Percentiles rank a stretch among this genome's conserved stretches.
Evolutionary conservation across 1,139 yeast species (phyloP).

Genomic region (Yamadazyma aaseri): DNA sequence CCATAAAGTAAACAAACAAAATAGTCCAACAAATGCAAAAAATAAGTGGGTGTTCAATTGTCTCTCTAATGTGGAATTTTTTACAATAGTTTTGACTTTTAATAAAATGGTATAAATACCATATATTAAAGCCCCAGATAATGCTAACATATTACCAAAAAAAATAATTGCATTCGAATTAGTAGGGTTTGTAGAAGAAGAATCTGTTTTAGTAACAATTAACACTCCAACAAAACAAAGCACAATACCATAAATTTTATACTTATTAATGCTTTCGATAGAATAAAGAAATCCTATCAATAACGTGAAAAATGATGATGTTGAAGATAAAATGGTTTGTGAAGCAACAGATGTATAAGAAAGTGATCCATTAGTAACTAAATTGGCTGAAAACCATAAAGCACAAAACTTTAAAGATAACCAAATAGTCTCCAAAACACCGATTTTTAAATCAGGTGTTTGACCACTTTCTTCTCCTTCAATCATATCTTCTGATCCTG

Average conservation of each 20-base stretch:
- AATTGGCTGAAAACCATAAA: conserved; percentile 87
- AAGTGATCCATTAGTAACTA: conserved; percentile 83
- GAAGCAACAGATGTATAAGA: conserved; percentile 89
- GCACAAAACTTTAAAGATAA: conserved; percentile 79
- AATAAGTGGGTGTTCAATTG: conserved; percentile 80
- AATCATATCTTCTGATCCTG: conserved; percentile 13
- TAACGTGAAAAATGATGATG: conserved; percentile 90
- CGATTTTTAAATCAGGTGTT: conserved; percentile 21
- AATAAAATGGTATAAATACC: conserved; percentile 89
- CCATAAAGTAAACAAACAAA: conserved; percentile 77
- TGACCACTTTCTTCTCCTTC: conserved; percentile 1
- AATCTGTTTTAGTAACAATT: conserved; percentile 67
- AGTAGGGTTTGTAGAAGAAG: conserved; percentile 29
- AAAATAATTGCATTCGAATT: conserved; percentile 43
- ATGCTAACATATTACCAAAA: conserved; percentile 76
- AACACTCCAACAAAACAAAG: conserved; percentile 78
- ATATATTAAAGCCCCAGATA: conserved; percentile 80
- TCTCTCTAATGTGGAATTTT: conserved; percentile 57
- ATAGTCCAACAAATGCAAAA: conserved; percentile 92
- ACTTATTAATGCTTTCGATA: conserved; percentile 64
- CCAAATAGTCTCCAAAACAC: conserved; percentile 47
- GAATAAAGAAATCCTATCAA: conserved; percentile 72
- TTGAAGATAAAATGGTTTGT: conserved; percentile 87
- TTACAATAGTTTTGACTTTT: conserved; percentile 58
- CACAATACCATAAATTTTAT: conserved; percentile 66